Conservation (phyloP, 805 yeast genomes). For the Ogataea chonburiensis region DNA sequence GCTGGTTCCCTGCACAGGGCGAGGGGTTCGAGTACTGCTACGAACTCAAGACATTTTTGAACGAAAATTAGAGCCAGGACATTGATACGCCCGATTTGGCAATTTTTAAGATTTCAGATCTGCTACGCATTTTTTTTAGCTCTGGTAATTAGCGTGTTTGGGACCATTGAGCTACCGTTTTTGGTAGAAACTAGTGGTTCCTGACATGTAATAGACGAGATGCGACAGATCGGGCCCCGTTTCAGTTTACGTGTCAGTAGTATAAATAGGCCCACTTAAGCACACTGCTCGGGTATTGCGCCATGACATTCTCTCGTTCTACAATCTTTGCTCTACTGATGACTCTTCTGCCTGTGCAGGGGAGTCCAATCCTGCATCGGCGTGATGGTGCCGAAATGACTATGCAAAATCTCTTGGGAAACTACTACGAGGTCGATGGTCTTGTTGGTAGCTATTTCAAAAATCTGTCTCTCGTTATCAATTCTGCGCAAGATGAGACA, state of each 20-base stretch:
- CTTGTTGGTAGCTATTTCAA: conserved; percentile 30
- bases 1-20: conserved; percentile 35
- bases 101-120: conserved; percentile 14
- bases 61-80: conserved; percentile 22
- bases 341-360: conserved; percentile 6
- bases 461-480: conserved; percentile 27
- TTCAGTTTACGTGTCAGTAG: conserved; percentile 9
- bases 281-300: no score
- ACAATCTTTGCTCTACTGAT: no score
- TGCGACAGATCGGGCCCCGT: neutral
- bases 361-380: conserved; percentile 7
- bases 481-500: conserved; percentile 33
- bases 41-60: conserved; percentile 32
- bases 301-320: no score
- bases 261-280: conserved; percentile 7
- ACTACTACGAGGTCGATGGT: conserved; percentile 22
- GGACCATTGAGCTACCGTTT: conserved; percentile 1
- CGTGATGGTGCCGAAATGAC: conserved; percentile 16
- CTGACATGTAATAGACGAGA: neutral
- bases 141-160: neutral
- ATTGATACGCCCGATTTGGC: conserved; percentile 20
- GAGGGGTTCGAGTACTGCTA: conserved; percentile 30
- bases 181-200: conserved; percentile 1
- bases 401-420: conserved; percentile 19
- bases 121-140: conserved; percentile 9